Conservation (phyloP, 495 filamentous ascomycete genomes). For the Delitschia confertaspora region DNA sequence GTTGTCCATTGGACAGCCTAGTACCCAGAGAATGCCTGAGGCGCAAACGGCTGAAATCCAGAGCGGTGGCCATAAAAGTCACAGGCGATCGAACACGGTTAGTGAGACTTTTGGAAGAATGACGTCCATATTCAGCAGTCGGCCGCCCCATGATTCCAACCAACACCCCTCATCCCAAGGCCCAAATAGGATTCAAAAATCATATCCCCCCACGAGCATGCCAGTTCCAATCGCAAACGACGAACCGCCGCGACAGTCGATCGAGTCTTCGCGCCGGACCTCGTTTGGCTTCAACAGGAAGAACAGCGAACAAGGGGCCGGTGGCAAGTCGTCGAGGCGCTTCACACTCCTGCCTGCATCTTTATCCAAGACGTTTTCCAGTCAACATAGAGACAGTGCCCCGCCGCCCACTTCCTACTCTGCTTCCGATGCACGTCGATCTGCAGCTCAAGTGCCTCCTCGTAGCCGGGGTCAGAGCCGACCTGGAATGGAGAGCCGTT, state of each 20-base stretch:
- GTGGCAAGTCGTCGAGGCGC: constrained; percentile 47
- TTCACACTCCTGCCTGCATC: constrained; percentile 74
- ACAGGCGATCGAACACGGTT: constrained; percentile 27
- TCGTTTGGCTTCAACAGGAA: constrained; percentile 69
- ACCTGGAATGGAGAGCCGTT: constrained; percentile 28
- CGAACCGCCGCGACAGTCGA: constrained; percentile 60
- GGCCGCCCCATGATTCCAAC: constrained; percentile 10
- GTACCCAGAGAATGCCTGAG: constrained; percentile 14
- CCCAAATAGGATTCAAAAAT: constrained; percentile 44
- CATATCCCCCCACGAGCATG: constrained; percentile 29
- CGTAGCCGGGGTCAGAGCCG: constrained; percentile 22
- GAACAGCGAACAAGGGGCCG: constrained; percentile 43
- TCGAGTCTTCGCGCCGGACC: constrained; percentile 72
- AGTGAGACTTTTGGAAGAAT: constrained; percentile 27
- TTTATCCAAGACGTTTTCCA: constrained; percentile 51
- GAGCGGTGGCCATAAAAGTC: constrained; percentile 7
- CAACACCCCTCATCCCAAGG: constrained; percentile 21
- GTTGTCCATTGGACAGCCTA: constrained; percentile 21
- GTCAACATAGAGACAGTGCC: constrained; percentile 22
- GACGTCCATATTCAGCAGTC: constrained; percentile 23
- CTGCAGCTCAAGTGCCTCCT: constrained; percentile 31
- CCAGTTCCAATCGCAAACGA: constrained; percentile 73
- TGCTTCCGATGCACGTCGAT: constrained; percentile 36
- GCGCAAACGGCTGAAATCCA: constrained; percentile 6
- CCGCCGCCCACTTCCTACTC: constrained; percentile 18